Evolutionary conservation across 306 rosid species (phyloP), one percentile per base, ranked within the genome.

Genomic region (Malus sieversii): DNA sequence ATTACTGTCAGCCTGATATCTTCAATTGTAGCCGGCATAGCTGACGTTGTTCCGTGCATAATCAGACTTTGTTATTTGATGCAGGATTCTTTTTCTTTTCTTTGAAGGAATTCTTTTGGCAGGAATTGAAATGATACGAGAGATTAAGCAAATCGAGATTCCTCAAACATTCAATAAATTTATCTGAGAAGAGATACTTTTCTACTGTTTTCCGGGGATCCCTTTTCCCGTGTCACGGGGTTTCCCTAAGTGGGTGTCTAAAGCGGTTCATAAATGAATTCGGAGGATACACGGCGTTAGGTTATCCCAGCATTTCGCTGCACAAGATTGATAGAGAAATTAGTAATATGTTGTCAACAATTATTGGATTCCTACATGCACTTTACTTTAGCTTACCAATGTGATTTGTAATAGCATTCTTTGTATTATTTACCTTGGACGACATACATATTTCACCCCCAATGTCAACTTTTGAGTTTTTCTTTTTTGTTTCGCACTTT

Each of bases 251-350:
- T 65, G 73, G 83, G 68, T 71, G 72, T 64, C 59, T 74, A 81
- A 75, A 76, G 82, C 74, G 40, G 52, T 85, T 81, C 78, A 78
- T 77, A 80, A 72, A 75, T 71, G 79, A 80, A 82, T 65, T 18
- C 7, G 73, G 72, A 75, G 80, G 75, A 73, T 76, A 60, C 83
- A 82, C 78, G 76, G 77, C 75, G 83, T 76, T 79, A 70, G 79
- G 70, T 79, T 75, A 79, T 60, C 77, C 82, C 78, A 55, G 48
- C 57, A 69, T 73, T 74, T 77, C 42, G 82, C 80, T 79, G 81
- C 85, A 78, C 84, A 71, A 85, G 84, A 89, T 89, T 86, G 90
- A 77, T 71, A 73, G 79, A 70, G 76, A 62, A 79, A 27, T 12
- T 20, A 59, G 75, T 69, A 68, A 77, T 53, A 69, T 69, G 23